A percentile compares a stretch with the other conserved stretches of the same genome.
Conservation (phyloP, 2,329 filamentous ascomycete species). For the Torrubiella hemipterigena region DNA sequence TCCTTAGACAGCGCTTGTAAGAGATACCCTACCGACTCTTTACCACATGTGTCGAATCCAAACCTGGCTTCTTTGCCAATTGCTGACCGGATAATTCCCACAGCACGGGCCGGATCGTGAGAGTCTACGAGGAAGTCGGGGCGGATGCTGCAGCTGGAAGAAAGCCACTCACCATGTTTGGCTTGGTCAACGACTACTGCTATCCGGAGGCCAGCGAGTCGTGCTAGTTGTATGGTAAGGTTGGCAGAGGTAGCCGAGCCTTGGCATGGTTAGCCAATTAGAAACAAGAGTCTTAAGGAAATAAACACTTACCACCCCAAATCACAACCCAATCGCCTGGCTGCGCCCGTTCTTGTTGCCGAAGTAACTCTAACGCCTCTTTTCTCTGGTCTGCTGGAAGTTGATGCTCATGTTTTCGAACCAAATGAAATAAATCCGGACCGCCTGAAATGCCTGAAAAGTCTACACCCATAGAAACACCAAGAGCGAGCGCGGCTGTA, state of each 20-base stretch:
- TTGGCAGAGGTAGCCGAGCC: conserved; percentile 59
- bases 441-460: conserved; percentile 41
- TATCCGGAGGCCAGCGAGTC: conserved; percentile 51
- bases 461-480: conserved; percentile 58
- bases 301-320: conserved; percentile 48
- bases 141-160: conserved; percentile 26
- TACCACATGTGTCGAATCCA: conserved; percentile 56
- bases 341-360: conserved; percentile 37
- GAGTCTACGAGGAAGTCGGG: conserved; percentile 59
- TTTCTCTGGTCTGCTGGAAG: conserved; percentile 49
- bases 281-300: neutral
- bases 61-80: conserved; percentile 49
- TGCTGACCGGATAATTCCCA: conserved; percentile 49
- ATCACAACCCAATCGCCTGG: conserved; percentile 59
- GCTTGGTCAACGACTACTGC: conserved; percentile 55
- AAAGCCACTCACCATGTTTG: conserved; percentile 49
- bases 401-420: conserved; percentile 28
- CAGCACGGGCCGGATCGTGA: conserved; percentile 50
- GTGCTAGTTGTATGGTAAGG: conserved; percentile 55
- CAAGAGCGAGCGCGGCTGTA: conserved; percentile 53
- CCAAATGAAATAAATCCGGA: conserved; percentile 44
- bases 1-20: conserved; percentile 32
- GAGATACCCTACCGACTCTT: conserved; percentile 48
- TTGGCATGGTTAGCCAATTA: conserved; percentile 11
- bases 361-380: conserved; percentile 50